A percentile compares a stretch with the other conserved stretches of the same genome.
phyloP scores from a whole-genome alignment of 352 stramenopile species.

The Elongisporangium anandrum region DNA sequence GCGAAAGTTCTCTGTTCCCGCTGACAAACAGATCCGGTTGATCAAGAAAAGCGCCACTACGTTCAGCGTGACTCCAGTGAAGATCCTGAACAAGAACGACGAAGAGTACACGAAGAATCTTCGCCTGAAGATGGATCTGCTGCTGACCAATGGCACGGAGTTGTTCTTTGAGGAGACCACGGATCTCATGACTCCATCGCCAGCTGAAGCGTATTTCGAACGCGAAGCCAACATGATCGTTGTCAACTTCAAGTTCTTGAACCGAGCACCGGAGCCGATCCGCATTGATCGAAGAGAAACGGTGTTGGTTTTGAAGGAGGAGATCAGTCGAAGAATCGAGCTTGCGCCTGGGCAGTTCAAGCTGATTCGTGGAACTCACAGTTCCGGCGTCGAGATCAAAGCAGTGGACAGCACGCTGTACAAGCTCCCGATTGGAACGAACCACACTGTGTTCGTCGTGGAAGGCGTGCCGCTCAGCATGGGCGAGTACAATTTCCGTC shows the following conservation, averaged over 20 bases:
- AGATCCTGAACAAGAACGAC: constrained; percentile 57
- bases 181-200: constrained; percentile 37
- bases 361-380: constrained; percentile 65
- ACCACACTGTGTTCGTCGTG: constrained; percentile 60
- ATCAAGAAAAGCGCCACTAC: constrained; percentile 64
- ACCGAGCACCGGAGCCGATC: constrained; percentile 36
- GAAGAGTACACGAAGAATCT: constrained; percentile 31
- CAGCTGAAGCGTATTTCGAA: constrained; percentile 63
- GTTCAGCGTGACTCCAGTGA: constrained; percentile 61
- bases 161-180: constrained; percentile 70
- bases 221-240: constrained; percentile 76
- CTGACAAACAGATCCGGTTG: constrained; percentile 40
- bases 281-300: constrained; percentile 74
- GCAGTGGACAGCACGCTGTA: constrained; percentile 68
- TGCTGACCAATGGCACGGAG: constrained; percentile 64
- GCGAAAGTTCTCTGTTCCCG: constrained; percentile 47
- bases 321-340: constrained; percentile 41
- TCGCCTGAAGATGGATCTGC: constrained; percentile 55
- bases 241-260: constrained; percentile 67
- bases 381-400: constrained; percentile 76
- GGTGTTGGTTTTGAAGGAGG: constrained; percentile 49
- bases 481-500: constrained; percentile 74
- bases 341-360: constrained; percentile 63
- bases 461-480: constrained; percentile 60
- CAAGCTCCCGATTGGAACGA: constrained; percentile 69